Evolutionary conservation across 768 basidiomycete species (phyloP).

Genomic region (Ramaria sp.): DNA sequence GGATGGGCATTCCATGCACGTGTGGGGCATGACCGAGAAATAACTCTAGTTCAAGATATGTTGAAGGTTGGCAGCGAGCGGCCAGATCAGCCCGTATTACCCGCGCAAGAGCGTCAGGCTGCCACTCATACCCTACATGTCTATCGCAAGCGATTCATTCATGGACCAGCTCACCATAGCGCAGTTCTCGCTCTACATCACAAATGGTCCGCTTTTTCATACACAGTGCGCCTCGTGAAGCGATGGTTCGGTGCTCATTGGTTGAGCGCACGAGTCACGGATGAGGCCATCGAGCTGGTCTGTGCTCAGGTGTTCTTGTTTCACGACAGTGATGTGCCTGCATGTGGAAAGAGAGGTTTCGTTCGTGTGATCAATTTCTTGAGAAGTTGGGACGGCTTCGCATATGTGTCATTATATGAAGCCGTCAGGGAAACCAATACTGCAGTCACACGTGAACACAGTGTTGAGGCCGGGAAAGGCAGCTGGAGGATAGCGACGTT

Average conservation of each 20-base stretch:
- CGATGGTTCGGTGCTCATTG: conserved; percentile 90
- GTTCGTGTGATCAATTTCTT: conserved; percentile 62
- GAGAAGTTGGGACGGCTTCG: conserved; percentile 64
- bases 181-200: conserved; percentile 74
- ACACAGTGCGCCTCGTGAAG: conserved; percentile 81
- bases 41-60: conserved; percentile 30
- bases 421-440: conserved; percentile 20
- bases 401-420: conserved; percentile 68
- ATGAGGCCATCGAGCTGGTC: conserved; percentile 78
- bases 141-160: conserved; percentile 64
- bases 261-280: conserved; percentile 61
- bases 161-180: conserved; percentile 77
- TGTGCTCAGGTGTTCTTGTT: conserved; percentile 69
- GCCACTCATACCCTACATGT: conserved; percentile 47
- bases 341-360: conserved; percentile 51
- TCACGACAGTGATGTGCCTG: neutral
- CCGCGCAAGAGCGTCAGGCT: conserved; percentile 39
- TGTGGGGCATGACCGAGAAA: conserved; percentile 85
- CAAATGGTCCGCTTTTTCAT: conserved; percentile 65
- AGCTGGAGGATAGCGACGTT: conserved; percentile 79
- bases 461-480: conserved; percentile 23
- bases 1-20: conserved; percentile 83
- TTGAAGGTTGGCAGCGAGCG: neutral
- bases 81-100: conserved; percentile 8
- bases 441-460: conserved; percentile 16